phyloP scores from a whole-genome alignment of 257 asterid species.

The Capsicum pubescens region DNA sequence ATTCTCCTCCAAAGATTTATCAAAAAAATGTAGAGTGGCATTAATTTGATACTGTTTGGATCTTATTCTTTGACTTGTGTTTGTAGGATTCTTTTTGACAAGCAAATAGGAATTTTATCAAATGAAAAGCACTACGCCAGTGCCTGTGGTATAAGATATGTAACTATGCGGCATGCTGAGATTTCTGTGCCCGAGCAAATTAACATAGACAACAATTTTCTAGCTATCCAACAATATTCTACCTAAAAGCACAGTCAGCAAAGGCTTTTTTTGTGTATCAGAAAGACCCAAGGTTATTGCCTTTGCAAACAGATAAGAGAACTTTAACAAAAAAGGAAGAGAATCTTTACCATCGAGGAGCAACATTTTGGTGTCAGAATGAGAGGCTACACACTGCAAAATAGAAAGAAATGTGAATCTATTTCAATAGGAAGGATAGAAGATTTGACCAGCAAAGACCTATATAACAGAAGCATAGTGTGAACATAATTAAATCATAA shows the following conservation, averaged over 20 bases:
- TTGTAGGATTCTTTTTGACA: background rate
- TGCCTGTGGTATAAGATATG: too few species aligned
- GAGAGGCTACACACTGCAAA: constrained; percentile 49
- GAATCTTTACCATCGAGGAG: constrained; percentile 42
- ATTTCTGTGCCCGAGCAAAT: background rate
- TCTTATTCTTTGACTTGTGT: background rate
- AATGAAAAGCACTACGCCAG: background rate
- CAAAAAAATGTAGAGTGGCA: background rate
- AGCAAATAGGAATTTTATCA: background rate
- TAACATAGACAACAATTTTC: constrained; percentile 10
- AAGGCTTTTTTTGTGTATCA: background rate
- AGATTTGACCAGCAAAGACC: background rate
- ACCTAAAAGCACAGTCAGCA: background rate
- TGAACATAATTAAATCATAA: background rate
- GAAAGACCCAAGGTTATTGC: constrained; percentile 13
- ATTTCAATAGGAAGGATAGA: constrained; percentile 11
- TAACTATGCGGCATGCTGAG: background rate
- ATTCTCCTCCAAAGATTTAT: background rate
- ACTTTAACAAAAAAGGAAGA: background rate
- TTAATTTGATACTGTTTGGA: background rate
- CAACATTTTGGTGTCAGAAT: constrained; percentile 40
- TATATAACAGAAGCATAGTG: constrained; percentile 1
- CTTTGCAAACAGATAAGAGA: background rate
- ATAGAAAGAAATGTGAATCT: constrained; percentile 5
- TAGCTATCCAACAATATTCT: background rate